A percentile compares a stretch with the other conserved stretches of the same genome.
These are phyloP conservation scores for Oemleria cerasiformis DNA, from an alignment of 306 rosid genomes.

Conservation along the genomic window DNA sequence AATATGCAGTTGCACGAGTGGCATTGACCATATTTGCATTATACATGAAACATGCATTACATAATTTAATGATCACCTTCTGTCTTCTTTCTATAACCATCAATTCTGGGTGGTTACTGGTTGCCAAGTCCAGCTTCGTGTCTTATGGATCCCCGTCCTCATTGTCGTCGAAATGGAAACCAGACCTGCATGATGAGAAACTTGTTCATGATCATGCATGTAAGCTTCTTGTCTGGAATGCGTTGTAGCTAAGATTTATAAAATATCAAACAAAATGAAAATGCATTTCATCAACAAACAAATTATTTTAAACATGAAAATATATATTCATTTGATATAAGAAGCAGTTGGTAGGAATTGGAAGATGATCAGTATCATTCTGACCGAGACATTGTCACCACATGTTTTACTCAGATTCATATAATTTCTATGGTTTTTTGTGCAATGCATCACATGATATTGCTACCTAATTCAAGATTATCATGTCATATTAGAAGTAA, in stretches of 20 bases:
- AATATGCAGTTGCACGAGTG: not conserved
- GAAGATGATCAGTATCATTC: not conserved
- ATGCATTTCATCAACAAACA: not conserved
- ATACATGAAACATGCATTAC: not conserved
- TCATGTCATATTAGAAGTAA: not conserved
- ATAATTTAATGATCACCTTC: not conserved
- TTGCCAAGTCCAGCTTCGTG: not conserved
- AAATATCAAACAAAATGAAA: constrained; percentile 1
- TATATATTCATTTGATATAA: not conserved
- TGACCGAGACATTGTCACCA: not conserved
- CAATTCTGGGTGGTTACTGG: not conserved
- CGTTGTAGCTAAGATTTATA: not conserved
- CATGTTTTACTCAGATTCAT: not conserved
- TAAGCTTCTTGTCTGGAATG: not conserved
- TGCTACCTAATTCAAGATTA: not conserved
- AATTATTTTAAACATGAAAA: not conserved
- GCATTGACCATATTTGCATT: constrained; percentile 7
- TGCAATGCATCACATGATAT: not conserved
- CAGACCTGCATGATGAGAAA: not conserved
- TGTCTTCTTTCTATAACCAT: not conserved
- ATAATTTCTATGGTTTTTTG: not conserved
- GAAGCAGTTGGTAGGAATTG: not conserved
- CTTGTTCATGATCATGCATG: not conserved
- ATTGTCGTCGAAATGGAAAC: not conserved
- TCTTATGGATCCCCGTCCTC: not conserved